Conservation (phyloP, 2,329 filamentous ascomycete genomes). For the Pyrenophora tritici-repentis region DNA sequence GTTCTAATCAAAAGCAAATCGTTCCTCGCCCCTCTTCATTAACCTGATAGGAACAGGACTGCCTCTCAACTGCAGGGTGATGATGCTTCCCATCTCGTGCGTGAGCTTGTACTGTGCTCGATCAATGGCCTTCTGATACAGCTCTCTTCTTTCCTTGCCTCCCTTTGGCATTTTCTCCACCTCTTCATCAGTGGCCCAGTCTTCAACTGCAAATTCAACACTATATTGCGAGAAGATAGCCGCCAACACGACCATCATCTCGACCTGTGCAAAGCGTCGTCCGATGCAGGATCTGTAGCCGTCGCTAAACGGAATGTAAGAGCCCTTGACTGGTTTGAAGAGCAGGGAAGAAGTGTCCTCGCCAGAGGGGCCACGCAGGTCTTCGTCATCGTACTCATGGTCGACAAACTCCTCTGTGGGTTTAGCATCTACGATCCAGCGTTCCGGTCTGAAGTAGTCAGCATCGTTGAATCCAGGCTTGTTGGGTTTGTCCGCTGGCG, state of each 20-base stretch:
- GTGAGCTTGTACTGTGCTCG: conserved; percentile 59
- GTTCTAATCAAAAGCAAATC: conserved; percentile 57
- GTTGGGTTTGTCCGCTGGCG: conserved; percentile 33
- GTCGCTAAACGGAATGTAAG: conserved; percentile 62
- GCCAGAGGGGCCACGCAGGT: conserved; percentile 64
- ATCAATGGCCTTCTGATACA: conserved; percentile 67
- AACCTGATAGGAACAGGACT: conserved; percentile 68
- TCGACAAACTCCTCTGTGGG: conserved; percentile 38
- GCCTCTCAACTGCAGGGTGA: conserved; percentile 72
- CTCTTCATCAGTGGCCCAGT: conserved; percentile 50
- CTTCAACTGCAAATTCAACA: conserved; percentile 69
- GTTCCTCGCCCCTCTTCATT: conserved; percentile 71
- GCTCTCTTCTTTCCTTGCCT: conserved; percentile 55
- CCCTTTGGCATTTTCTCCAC: conserved; percentile 46
- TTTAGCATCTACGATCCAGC: conserved; percentile 63
- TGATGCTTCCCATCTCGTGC: conserved; percentile 62
- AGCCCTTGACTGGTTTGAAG: conserved; percentile 56
- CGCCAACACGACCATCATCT: conserved; percentile 59
- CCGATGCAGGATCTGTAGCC: conserved; percentile 62
- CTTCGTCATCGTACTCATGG: conserved; percentile 54
- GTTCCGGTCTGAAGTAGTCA: conserved; percentile 71
- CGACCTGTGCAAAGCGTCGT: conserved; percentile 61
- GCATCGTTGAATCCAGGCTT: conserved; percentile 56
- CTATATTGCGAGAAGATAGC: conserved; percentile 63
- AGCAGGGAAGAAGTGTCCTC: conserved; percentile 66